Base-by-base conservation (phyloP, 345 rosid genomes). In the Xanthoceras sorbifolium region DNA sequence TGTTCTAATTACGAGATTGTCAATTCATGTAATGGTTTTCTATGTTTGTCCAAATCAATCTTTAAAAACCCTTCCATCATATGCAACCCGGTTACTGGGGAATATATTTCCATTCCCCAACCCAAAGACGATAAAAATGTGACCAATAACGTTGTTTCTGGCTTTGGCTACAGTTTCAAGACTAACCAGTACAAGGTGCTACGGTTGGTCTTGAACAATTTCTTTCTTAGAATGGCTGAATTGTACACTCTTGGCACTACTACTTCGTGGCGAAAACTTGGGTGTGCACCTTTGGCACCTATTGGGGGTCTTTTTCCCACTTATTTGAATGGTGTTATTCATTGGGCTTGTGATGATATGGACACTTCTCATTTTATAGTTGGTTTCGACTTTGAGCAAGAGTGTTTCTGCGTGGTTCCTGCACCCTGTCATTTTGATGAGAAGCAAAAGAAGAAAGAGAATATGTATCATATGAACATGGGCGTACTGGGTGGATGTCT, bases 1-100 rank as follows among this genome's bases (percentile, higher is more conserved):
- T 9, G 1, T 32, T 60, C 42, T 4, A 44, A 64, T 31, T 68
- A 36, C 18, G 50, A 26, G 46, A 20, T 62, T 48, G 77, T 76
- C 59, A 76, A 72, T 72, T 76, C 83, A 2, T 76, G 80, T 63
- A 81, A 76, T 76, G 83, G 83, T 8, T 72, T 76, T 40, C 77
- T 81, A 46, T 81, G 83, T 50, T 44, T 81, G 64, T 64, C 64
- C 36, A 46, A 65, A 34, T 62, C 72, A 32, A 20, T n/a, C 6
- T 7, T 11, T 31, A 38, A 68, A 68, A 68, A 46, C 20, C 83
- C 83, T 23, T 61, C 34, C 69, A 38, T 64, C 20, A 36, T 80
- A n/a, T 76, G 79, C 68, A 80, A 80, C 63, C 83, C 80, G 2
- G 25, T 81, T 42, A 67, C 74, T 9, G 77, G 80, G 2, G 77